phyloP scores from a whole-genome alignment of 169 alveolate species.

The Cryptosporidium xiaoi region DNA sequence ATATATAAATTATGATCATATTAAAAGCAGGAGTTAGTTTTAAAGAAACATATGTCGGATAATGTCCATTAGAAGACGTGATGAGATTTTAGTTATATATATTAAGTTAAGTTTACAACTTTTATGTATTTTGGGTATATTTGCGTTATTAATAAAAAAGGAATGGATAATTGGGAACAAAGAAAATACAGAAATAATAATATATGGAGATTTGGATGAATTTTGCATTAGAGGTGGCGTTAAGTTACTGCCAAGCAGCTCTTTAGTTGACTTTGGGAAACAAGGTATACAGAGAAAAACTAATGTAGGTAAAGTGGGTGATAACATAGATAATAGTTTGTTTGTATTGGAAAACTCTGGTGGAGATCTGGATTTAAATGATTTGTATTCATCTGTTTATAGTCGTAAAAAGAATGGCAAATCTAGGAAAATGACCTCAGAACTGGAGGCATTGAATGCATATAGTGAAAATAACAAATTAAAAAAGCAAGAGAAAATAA shows the following conservation, averaged over 20 bases:
- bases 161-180: constrained; percentile 49
- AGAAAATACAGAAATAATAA: background rate
- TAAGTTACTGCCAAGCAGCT: background rate
- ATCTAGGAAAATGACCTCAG: no score
- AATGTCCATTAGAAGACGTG: constrained; percentile 32
- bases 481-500: background rate
- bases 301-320: background rate
- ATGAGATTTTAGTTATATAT: constrained; percentile 40
- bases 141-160: constrained; percentile 8
- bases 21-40: background rate
- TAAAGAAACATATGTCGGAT: background rate
- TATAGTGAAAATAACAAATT: background rate
- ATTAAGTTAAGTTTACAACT: constrained; percentile 37
- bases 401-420: constrained; percentile 10
- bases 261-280: background rate
- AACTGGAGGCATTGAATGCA: background rate
- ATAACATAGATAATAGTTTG: background rate
- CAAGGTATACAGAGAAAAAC: no score
- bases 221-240: constrained; percentile 4
- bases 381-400: background rate
- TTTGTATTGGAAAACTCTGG: background rate
- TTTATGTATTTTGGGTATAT: constrained; percentile 6
- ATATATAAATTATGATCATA: background rate
- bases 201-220: constrained; percentile 18
- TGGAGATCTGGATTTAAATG: background rate